Evolutionary conservation across 129 eudicot genomes (phyloP).

Genomic region (Tagetes patula): DNA sequence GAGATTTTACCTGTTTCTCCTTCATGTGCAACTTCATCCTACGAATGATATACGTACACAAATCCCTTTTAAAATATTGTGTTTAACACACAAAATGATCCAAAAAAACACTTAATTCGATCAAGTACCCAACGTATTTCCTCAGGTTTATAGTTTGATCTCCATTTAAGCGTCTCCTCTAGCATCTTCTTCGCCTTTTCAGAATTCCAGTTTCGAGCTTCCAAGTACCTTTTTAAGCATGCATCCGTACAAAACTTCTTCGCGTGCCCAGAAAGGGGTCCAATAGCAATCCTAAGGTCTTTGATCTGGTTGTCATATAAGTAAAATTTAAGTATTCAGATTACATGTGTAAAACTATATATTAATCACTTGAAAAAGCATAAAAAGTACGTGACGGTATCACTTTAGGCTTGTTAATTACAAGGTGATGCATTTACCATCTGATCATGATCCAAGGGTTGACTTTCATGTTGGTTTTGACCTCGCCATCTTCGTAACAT

Average conservation of each 20-base stretch:
- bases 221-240: slow-evolving; percentile 76
- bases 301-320: slow-evolving; percentile 47
- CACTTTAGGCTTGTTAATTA: not conserved
- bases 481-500: slow-evolving; percentile 58
- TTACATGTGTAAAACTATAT: too few relatives aligned
- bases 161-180: slow-evolving; percentile 77
- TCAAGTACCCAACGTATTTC: slow-evolving; percentile 73
- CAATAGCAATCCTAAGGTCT: slow-evolving; percentile 61
- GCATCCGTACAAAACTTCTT: slow-evolving; percentile 63
- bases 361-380: not conserved
- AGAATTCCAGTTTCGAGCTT: slow-evolving; percentile 79
- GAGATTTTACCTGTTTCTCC: slow-evolving; percentile 89
- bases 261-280: slow-evolving; percentile 57
- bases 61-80: not conserved
- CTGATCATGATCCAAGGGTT: slow-evolving; percentile 44
- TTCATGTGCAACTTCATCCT: slow-evolving; percentile 88
- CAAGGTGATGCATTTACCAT: slow-evolving; percentile 38
- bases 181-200: slow-evolving; percentile 74
- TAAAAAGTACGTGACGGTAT: not conserved
- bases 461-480: slow-evolving; percentile 41
- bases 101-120: not conserved
- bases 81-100: not conserved
- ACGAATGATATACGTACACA: not conserved
- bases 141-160: slow-evolving; percentile 72
- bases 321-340: too few relatives aligned